These are phyloP conservation scores for Naumovozyma baii DNA, from an alignment of 805 yeast species.

Conservation along the genomic window DNA sequence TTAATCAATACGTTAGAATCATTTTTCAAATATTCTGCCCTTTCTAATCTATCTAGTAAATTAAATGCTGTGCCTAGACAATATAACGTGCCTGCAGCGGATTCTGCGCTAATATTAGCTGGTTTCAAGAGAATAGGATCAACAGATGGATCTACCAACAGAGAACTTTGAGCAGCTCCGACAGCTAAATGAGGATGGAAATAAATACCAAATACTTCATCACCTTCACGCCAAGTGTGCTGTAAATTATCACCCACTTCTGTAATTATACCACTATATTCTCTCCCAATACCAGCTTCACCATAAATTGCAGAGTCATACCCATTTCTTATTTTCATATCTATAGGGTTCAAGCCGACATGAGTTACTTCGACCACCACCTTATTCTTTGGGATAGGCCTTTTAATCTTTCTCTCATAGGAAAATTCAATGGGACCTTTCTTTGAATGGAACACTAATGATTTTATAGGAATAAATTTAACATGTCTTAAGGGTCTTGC, in stretches of 20 bases:
- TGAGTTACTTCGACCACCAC: conserved; percentile 50
- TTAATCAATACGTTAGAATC: conserved; percentile 48
- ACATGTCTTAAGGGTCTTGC: conserved; percentile 44
- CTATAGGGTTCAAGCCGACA: conserved; percentile 58
- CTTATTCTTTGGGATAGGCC: conserved; percentile 40
- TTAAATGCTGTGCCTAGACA: conserved; percentile 55
- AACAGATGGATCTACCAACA: conserved; percentile 42
- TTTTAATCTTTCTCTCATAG: conserved; percentile 42
- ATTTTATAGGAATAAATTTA: conserved; percentile 41
- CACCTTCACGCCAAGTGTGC: conserved; percentile 42
- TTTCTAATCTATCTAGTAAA: conserved; percentile 29
- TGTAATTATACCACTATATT: conserved; percentile 51
- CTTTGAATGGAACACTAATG: conserved; percentile 34
- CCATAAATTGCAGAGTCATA: conserved; percentile 43
- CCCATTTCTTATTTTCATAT: conserved; percentile 48
- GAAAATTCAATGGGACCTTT: conserved; percentile 35
- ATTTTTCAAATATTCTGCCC: conserved; percentile 25
- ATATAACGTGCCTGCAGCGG: conserved; percentile 58
- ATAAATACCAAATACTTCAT: conserved; percentile 53
- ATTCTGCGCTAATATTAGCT: conserved; percentile 34
- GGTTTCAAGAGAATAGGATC: conserved; percentile 45
- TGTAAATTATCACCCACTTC: conserved; percentile 43
- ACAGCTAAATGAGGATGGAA: conserved; percentile 41
- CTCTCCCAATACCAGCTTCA: conserved; percentile 61
- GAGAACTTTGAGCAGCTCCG: conserved; percentile 51